A percentile compares a stretch with the other conserved stretches of the same genome.
These are phyloP conservation scores for Spatholobus suberectus DNA, from an alignment of 306 rosid species.

Conservation along the genomic window DNA sequence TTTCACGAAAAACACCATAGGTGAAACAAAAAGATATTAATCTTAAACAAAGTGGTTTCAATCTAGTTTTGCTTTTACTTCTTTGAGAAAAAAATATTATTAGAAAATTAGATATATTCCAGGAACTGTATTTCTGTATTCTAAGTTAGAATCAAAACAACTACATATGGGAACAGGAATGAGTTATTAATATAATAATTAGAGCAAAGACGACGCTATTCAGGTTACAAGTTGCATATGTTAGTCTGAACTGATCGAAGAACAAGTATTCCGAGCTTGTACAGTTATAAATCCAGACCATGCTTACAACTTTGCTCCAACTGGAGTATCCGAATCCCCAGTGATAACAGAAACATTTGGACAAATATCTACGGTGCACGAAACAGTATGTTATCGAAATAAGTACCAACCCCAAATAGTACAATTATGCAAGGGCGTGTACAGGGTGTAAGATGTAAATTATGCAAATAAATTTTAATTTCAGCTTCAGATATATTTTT, in stretches of 20 bases:
- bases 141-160: not conserved
- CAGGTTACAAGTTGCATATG: not conserved
- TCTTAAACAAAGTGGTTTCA: not conserved
- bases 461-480: too few species aligned
- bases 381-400: too few species aligned
- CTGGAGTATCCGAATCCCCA: not conserved
- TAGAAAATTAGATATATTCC: not conserved
- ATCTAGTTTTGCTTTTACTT: not conserved
- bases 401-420: too few species aligned
- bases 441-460: too few species aligned
- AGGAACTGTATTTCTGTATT: not conserved
- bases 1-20: not conserved
- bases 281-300: not conserved
- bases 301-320: not conserved
- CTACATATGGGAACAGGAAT: not conserved
- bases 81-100: not conserved
- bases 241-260: not conserved
- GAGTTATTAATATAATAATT: not conserved
- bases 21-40: not conserved
- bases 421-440: not conserved
- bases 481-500: too few species aligned
- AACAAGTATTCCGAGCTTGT: too few species aligned
- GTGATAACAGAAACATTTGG: not conserved
- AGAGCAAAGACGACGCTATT: too few species aligned
- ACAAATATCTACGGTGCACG: too few species aligned